A percentile compares a stretch with the other conserved stretches of the same genome.
Conservation (phyloP, 2,329 filamentous ascomycete genomes). For the Alternaria ventricosa region DNA sequence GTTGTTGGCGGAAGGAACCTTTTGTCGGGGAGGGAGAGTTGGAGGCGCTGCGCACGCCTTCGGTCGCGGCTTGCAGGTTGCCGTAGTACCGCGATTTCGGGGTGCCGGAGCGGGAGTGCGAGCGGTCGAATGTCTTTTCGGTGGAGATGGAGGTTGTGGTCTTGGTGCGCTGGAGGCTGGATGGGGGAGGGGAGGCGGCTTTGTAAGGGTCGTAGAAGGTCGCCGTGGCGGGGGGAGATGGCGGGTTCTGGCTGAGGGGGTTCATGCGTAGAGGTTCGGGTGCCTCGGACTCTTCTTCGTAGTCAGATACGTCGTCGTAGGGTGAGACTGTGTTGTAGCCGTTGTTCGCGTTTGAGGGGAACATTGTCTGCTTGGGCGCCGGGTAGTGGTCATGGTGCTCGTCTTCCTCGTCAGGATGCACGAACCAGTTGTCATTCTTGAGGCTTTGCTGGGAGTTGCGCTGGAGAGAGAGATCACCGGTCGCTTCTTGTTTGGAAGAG, state of each 20-base stretch:
- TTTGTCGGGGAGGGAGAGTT: conserved; percentile 35
- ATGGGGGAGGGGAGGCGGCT: conserved; percentile 16
- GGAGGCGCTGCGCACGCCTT: conserved; percentile 42
- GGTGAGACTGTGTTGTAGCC: conserved; percentile 38
- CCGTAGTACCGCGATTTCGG: conserved; percentile 56
- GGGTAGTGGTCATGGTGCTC: conserved; percentile 21
- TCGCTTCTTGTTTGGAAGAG: conserved; percentile 2
- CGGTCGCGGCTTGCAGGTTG: conserved; percentile 53
- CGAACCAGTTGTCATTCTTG: conserved; percentile 58
- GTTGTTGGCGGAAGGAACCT: conserved; percentile 18
- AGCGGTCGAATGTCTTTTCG: conserved; percentile 38
- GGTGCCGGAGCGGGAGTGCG: conserved; percentile 36
- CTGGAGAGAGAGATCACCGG: conserved; percentile 40
- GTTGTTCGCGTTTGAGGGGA: conserved; percentile 32
- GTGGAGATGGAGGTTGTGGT: conserved; percentile 38
- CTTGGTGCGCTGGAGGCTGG: conserved; percentile 27
- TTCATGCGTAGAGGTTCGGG: conserved; percentile 57
- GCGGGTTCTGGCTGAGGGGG: conserved; percentile 57
- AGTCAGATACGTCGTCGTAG: conserved; percentile 38
- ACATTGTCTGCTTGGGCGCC: conserved; percentile 29
- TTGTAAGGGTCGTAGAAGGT: conserved; percentile 18
- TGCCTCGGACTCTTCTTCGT: conserved; percentile 37
- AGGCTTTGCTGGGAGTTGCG: conserved; percentile 42
- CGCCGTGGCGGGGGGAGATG: conserved; percentile 44
- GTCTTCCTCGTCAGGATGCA: conserved; percentile 37